phyloP scores from a whole-genome alignment of 2,329 filamentous ascomycete species.

The Keithomyces neogunnii region DNA sequence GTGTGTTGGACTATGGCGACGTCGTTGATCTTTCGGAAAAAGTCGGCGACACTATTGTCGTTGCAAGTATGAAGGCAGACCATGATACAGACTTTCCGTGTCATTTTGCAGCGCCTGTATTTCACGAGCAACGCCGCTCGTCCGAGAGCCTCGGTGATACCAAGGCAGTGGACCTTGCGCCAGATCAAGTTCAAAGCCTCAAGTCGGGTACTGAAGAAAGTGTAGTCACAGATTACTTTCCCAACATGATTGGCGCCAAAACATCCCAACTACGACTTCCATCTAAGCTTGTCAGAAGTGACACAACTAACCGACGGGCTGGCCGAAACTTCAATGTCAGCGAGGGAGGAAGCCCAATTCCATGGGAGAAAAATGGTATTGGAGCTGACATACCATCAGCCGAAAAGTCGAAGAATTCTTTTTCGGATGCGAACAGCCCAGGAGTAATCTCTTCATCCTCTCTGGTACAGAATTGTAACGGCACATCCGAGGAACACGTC shows the following conservation, averaged over 20 bases:
- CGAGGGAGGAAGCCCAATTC: slow-evolving; percentile 5
- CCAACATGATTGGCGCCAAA: background rate
- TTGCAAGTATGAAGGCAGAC: background rate
- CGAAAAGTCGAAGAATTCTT: background rate
- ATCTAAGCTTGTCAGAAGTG: background rate
- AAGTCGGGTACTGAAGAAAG: background rate
- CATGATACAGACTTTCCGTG: background rate
- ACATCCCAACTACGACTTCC: background rate
- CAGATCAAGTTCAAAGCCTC: background rate
- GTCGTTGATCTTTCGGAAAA: background rate
- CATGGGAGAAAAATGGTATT: background rate
- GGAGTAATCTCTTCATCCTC: background rate
- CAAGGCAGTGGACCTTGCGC: background rate
- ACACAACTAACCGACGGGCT: background rate
- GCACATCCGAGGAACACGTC: background rate
- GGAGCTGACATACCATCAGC: background rate
- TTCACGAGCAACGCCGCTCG: background rate
- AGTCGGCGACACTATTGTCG: background rate
- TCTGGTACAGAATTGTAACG: background rate
- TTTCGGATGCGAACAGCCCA: background rate
- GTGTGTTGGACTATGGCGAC: too few species aligned
- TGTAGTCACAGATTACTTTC: background rate
- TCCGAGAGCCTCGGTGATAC: background rate
- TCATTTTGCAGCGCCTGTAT: background rate
- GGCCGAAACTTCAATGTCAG: slow-evolving; percentile 3